Percentiles rank a stretch among this genome's conserved stretches.
These are phyloP conservation scores for Pyrenophora teres DNA, from an alignment of 2,329 filamentous ascomycete species.

Conservation along the genomic window DNA sequence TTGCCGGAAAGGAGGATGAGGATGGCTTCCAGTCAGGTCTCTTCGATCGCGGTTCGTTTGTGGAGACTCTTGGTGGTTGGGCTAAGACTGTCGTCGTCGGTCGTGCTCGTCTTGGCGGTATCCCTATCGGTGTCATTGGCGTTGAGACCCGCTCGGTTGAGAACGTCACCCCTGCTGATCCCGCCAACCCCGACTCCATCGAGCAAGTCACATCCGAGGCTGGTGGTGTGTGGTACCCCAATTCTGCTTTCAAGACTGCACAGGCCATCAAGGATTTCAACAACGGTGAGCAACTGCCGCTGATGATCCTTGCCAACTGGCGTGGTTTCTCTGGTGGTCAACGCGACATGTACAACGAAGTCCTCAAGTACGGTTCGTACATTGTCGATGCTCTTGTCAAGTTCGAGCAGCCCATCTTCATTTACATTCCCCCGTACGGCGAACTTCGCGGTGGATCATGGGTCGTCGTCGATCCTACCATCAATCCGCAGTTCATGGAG, in stretches of 20 bases:
- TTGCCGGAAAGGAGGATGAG: slow-evolving; percentile 82
- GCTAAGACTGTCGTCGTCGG: slow-evolving; percentile 95
- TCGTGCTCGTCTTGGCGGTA: slow-evolving; percentile 93
- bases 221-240: slow-evolving; percentile 99
- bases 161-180: slow-evolving; percentile 94
- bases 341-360: slow-evolving; percentile 99
- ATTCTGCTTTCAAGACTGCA: slow-evolving; percentile 99
- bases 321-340: slow-evolving; percentile 99
- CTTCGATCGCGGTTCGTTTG: slow-evolving; percentile 95
- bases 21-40: slow-evolving; percentile 87
- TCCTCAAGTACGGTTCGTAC: slow-evolving; percentile 98
- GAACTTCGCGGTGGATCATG: slow-evolving; percentile 98
- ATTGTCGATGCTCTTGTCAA: slow-evolving; percentile 98
- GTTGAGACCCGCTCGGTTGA: slow-evolving; percentile 96
- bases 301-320: slow-evolving; percentile 99
- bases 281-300: slow-evolving; percentile 93
- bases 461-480: slow-evolving; percentile 98
- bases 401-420: slow-evolving; percentile 97
- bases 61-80: slow-evolving; percentile 96
- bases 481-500: slow-evolving; percentile 96
- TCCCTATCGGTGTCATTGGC: slow-evolving; percentile 96
- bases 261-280: slow-evolving; percentile 99
- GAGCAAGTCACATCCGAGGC: slow-evolving; percentile 94
- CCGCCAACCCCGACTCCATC: slow-evolving; percentile 97
- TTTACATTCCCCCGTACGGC: slow-evolving; percentile 96